Percentiles rank a stretch among this genome's conserved stretches.
Conservation (phyloP, 306 rosid species). For the Pueraria montana region DNA sequence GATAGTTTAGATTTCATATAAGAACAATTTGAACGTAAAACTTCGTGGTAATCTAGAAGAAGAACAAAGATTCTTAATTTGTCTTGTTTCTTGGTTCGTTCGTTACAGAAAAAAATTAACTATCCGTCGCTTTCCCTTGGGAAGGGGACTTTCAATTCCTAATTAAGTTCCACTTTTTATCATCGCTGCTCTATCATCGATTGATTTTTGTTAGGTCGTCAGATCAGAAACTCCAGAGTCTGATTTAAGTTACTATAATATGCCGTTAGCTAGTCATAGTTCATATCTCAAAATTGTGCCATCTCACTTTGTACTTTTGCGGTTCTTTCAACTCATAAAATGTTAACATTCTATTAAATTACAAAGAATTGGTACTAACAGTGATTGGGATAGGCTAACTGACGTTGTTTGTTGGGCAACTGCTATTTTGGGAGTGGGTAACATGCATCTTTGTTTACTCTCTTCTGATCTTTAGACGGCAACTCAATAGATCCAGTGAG, state of each 20-base stretch:
- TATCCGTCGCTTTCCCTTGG: not conserved
- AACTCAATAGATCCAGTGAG: slow-evolving; percentile 8
- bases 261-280: slow-evolving; percentile 47
- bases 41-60: not conserved
- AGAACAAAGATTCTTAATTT: slow-evolving; percentile 10
- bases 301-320: slow-evolving; percentile 3
- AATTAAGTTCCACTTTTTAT: not conserved
- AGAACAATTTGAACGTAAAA: not conserved
- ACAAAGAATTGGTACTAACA: not conserved
- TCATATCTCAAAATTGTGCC: slow-evolving; percentile 25
- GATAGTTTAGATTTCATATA: no score
- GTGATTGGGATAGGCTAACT: slow-evolving; percentile 50
- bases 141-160: not conserved
- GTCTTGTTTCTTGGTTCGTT: not conserved
- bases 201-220: slow-evolving; percentile 35
- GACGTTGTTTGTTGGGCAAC: slow-evolving; percentile 24
- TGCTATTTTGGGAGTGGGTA: slow-evolving; percentile 50
- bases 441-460: slow-evolving; percentile 32
- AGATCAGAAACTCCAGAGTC: slow-evolving; percentile 30
- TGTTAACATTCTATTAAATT: slow-evolving; percentile 37
- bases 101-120: not conserved
- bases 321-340: slow-evolving; percentile 36
- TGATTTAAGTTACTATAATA: slow-evolving; percentile 14
- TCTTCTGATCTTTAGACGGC: slow-evolving; percentile 21
- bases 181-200: not conserved